Conservation (phyloP, 345 rosid genomes). For the Camelina hispida region DNA sequence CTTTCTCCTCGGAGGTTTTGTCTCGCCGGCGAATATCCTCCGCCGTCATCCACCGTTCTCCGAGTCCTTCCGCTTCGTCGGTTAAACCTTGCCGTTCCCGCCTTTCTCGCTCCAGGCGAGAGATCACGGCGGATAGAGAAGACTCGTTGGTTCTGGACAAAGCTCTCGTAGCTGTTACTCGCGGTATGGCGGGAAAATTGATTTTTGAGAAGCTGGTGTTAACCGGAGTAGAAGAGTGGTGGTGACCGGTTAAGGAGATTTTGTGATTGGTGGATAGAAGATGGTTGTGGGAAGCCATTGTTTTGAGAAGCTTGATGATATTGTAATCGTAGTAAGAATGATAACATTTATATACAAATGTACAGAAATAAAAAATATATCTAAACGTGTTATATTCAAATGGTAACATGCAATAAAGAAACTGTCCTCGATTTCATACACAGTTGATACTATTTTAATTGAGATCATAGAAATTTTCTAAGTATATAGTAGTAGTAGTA, state of each 20-base stretch:
- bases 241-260: background rate
- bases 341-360: background rate
- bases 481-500: too few species aligned
- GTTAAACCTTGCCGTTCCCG: conserved; percentile 14
- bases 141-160: conserved; percentile 45
- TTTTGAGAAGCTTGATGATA: conserved; percentile 20
- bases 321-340: background rate
- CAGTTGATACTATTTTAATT: background rate
- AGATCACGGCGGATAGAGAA: conserved; percentile 47
- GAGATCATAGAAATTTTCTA: too few species aligned
- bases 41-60: conserved; percentile 40
- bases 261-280: conserved; percentile 32
- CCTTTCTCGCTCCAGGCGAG: conserved; percentile 44
- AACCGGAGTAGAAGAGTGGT: background rate
- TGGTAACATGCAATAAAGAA: conserved; percentile 11
- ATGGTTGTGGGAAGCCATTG: conserved; percentile 52
- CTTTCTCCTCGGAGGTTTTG: conserved; percentile 37
- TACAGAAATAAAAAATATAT: background rate
- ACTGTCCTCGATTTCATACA: conserved; percentile 8
- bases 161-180: conserved; percentile 34
- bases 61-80: conserved; percentile 5
- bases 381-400: conserved; percentile 14
- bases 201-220: conserved; percentile 19
- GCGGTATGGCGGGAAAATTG: conserved; percentile 14
- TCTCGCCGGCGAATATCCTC: conserved; percentile 38